Evolutionary conservation across 73 alveolate species (phyloP), one percentile per base, ranked within the genome.

Genomic region (Paramecium bursaria): DNA sequence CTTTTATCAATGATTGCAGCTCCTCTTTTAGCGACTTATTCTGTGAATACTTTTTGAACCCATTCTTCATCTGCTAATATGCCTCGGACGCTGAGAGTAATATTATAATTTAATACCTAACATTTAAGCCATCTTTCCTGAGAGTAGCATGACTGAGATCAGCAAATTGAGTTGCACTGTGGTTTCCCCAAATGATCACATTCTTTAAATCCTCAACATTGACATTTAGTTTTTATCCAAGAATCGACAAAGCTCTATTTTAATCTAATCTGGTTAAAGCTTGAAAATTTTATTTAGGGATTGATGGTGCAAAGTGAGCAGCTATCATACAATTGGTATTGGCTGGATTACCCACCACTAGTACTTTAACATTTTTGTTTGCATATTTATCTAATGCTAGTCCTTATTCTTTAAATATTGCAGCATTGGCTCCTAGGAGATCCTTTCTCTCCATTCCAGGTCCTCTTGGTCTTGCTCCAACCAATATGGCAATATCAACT

Each of bases 381-480:
- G 99, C 98, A 85, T 93, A 87, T 75, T 89, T 94, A 44, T 92
- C 90, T 44, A 96, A 67, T 19, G 99, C 98, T 61, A 87, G 90
- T 29, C 99, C 99, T 87, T 96, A 94, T 4, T 50, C 98, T 23
- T 91, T 85, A 86, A 94, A 96, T 77, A 96, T 94, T 74, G 85
- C 82, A 47, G 97, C 97, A 82, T 96, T 96, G 26, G 88, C 95
- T 49, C 92, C 92, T 44, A 96, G 88, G 26, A 96, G 87, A 75
- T 96, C 99, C 73, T 94, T 96, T 73, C 99, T 91, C 88, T 96
- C 98, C 99, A 96, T 96, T 21, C 99, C 99, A 6, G 99, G 98
- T 26, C 95, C 96, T 79, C 99, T 79, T 3, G 99, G 99, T 46
- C 86, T 93, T 0, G 98, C 99, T 21, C 99, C 99, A 27, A 96